phyloP scores from a whole-genome alignment of 163 green algal genomes.

The Prototheca wickerhamii region DNA sequence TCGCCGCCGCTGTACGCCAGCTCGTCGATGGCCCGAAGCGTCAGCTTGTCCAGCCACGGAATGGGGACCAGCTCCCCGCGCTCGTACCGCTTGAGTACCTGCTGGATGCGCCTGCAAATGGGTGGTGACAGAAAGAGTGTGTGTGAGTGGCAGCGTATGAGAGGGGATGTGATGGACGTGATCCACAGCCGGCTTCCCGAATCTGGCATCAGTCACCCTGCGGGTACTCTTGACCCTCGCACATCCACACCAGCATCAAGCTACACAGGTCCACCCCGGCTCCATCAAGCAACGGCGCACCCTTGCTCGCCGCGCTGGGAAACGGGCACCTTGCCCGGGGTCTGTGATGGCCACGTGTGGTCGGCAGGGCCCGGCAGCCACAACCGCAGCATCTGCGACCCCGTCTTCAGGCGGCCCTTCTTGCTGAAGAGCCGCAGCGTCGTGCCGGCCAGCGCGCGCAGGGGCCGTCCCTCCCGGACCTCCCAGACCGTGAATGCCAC shows the following conservation, averaged over 20 bases:
- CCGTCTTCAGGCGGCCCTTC: slow-evolving; percentile 73
- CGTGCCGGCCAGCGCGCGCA: slow-evolving; percentile 39
- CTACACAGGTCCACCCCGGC: too few relatives aligned
- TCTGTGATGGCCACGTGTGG: slow-evolving; percentile 33
- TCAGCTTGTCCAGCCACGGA: slow-evolving; percentile 66
- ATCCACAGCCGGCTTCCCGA: not conserved
- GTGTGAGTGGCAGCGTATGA: slow-evolving; percentile 8
- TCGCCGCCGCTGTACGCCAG: too few relatives aligned
- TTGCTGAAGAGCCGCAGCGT: slow-evolving; percentile 79
- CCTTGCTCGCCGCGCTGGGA: slow-evolving; percentile 31
- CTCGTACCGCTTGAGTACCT: slow-evolving; percentile 54
- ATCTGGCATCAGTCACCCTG: not conserved
- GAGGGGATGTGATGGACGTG: not conserved
- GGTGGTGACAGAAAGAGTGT: not conserved
- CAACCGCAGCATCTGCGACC: slow-evolving; percentile 48
- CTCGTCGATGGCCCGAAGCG: slow-evolving; percentile 25
- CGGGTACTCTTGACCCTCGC: not conserved
- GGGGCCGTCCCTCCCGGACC: slow-evolving; percentile 29
- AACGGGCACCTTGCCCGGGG: slow-evolving; percentile 54
- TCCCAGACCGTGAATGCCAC: slow-evolving; percentile 56
- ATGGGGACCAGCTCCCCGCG: slow-evolving; percentile 53
- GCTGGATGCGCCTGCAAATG: slow-evolving; percentile 43
- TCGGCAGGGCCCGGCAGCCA: slow-evolving; percentile 40
- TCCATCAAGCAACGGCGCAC: slow-evolving; percentile 8
- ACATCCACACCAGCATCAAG: not conserved